A percentile compares a stretch with the other conserved stretches of the same genome.
Evolutionary conservation across 2,329 filamentous ascomycete genomes (phyloP).

Genomic region (Venturia aucupariae): DNA sequence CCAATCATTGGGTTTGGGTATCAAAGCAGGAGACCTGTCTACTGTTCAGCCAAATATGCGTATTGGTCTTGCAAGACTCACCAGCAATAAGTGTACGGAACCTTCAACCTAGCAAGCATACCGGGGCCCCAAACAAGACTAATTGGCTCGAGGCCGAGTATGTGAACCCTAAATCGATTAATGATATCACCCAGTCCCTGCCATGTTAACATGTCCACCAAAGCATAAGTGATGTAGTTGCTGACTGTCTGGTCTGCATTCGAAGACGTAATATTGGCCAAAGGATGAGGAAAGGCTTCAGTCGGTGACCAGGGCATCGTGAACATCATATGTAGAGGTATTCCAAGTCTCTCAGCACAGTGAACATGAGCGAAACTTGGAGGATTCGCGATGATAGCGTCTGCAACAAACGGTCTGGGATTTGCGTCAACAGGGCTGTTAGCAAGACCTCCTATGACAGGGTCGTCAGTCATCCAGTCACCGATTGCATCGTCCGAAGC

Average conservation of each 20-base stretch:
- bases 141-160: conserved; percentile 61
- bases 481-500: conserved; percentile 46
- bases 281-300: conserved; percentile 57
- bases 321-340: conserved; percentile 18
- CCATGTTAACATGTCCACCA: conserved; percentile 69
- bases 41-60: background rate
- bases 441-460: background rate
- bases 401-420: conserved; percentile 16
- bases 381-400: conserved; percentile 17
- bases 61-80: background rate
- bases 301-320: conserved; percentile 18
- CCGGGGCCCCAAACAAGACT: conserved; percentile 16
- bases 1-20: conserved; percentile 21
- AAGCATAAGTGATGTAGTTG: conserved; percentile 71
- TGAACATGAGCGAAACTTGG: conserved; percentile 18
- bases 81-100: conserved; percentile 18
- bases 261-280: conserved; percentile 64
- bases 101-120: conserved; percentile 13
- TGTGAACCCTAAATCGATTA: conserved; percentile 63
- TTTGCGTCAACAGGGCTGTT: background rate
- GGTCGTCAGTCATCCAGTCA: conserved; percentile 34
- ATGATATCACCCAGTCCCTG: conserved; percentile 62
- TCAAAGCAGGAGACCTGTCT: conserved; percentile 15
- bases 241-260: conserved; percentile 65
- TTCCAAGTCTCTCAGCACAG: conserved; percentile 16